A percentile compares a stretch with the other conserved stretches of the same genome.
phyloP scores from a whole-genome alignment of 2,329 filamentous ascomycete species.

The Talaromyces piceae region DNA sequence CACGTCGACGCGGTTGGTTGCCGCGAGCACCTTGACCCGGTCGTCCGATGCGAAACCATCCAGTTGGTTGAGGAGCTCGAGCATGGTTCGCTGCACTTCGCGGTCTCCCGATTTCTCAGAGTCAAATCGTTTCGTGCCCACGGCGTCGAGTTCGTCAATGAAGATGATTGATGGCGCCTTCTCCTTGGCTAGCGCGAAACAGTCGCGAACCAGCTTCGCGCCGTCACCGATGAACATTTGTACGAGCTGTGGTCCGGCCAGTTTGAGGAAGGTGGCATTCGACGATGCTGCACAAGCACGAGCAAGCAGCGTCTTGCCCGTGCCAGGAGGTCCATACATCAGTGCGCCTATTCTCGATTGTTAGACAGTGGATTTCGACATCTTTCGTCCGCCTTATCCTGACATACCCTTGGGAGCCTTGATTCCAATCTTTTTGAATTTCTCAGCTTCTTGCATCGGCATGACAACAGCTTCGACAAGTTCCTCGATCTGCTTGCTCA shows the following conservation, averaged over 20 bases:
- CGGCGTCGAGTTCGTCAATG: constrained; percentile 95
- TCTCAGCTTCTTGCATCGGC: constrained; percentile 99
- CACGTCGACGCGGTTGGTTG: constrained; percentile 90
- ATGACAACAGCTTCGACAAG: constrained; percentile 97
- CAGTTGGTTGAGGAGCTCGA: constrained; percentile 96
- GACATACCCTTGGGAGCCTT: constrained; percentile 91
- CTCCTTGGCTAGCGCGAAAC: constrained; percentile 95
- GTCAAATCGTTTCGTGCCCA: constrained; percentile 99
- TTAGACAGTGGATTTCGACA: constrained; percentile 6
- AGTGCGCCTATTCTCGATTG: constrained; percentile 63
- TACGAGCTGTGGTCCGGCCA: constrained; percentile 92
- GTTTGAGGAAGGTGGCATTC: constrained; percentile 96
- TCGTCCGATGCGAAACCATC: constrained; percentile 97
- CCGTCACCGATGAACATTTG: constrained; percentile 99
- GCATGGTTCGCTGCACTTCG: constrained; percentile 97
- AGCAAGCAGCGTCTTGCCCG: constrained; percentile 57
- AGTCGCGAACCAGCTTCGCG: constrained; percentile 94
- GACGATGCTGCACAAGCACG: constrained; percentile 96
- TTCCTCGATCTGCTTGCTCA: constrained; percentile 99
- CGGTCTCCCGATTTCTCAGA: constrained; percentile 96
- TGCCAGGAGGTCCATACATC: constrained; percentile 72
- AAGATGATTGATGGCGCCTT: constrained; percentile 99
- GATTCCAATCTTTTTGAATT: constrained; percentile 99
- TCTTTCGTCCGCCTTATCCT: constrained; percentile 8
- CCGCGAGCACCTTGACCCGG: constrained; percentile 90